Conservation (phyloP, 805 yeast species). For the Wickerhamomyces rabaulensis region DNA sequence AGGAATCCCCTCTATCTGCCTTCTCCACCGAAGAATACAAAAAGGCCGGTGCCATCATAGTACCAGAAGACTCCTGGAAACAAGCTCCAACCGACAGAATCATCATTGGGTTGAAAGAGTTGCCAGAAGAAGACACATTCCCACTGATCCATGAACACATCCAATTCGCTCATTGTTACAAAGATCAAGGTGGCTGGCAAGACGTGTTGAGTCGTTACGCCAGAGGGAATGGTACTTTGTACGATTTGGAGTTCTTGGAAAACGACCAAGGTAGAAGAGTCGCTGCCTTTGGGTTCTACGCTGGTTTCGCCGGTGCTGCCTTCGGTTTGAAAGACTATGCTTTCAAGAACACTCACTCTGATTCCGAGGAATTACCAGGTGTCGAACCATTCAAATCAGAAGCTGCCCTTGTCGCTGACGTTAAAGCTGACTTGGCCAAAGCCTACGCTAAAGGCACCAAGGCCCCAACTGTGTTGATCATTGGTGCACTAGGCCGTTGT, state of each 20-base stretch:
- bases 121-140: conserved; percentile 84
- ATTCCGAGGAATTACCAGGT: conserved; percentile 66
- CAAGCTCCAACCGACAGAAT: conserved; percentile 86
- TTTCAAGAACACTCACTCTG: conserved; percentile 72
- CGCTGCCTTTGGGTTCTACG: conserved; percentile 99
- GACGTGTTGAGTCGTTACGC: conserved; percentile 87
- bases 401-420: conserved; percentile 63
- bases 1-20: conserved; percentile 78
- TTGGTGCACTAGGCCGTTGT: conserved; percentile 98
- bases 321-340: conserved; percentile 94
- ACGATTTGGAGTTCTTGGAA: conserved; percentile 91
- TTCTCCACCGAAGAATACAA: conserved; percentile 74
- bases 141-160: conserved; percentile 95
- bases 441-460: conserved; percentile 60
- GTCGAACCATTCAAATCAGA: conserved; percentile 83
- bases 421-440: conserved; percentile 48
- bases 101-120: conserved; percentile 89
- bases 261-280: conserved; percentile 96
- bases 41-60: conserved; percentile 78
- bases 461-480: conserved; percentile 76
- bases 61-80: conserved; percentile 92
- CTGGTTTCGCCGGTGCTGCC: conserved; percentile 99
- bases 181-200: conserved; percentile 96
- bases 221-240: conserved; percentile 82
- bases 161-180: conserved; percentile 98